A percentile compares a stretch with the other conserved stretches of the same genome.
phyloP scores from a whole-genome alignment of 2,329 filamentous ascomycete species.

The Fusarium drepaniforme region DNA sequence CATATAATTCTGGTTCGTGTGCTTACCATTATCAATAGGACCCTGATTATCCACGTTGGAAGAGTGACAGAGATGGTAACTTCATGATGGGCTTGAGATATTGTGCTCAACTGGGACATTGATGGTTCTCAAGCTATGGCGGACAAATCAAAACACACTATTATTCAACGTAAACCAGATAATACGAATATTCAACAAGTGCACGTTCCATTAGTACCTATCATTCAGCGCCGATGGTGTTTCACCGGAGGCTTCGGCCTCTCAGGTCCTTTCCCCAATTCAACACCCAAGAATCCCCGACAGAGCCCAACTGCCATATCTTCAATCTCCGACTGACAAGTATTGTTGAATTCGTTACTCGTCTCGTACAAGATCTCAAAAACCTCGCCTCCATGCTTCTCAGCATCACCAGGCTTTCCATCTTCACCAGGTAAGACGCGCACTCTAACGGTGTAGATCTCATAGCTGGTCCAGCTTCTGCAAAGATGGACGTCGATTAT shows the following conservation, averaged over 20 bases:
- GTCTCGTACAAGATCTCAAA: slow-evolving; percentile 17
- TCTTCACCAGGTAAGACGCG: not conserved
- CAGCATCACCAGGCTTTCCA: not conserved
- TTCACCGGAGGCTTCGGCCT: not conserved
- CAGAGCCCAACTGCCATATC: slow-evolving; percentile 10
- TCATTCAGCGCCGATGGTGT: not conserved
- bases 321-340: slow-evolving; percentile 6
- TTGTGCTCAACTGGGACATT: not conserved
- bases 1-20: accelerated
- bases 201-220: not conserved
- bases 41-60: slow-evolving; percentile 24
- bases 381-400: slow-evolving; percentile 23
- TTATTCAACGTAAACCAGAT: not conserved
- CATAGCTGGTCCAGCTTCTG: slow-evolving; percentile 22
- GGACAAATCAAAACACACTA: not conserved
- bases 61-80: not conserved
- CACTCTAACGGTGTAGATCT: slow-evolving; percentile 13
- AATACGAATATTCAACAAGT: not conserved
- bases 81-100: not conserved
- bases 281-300: not conserved
- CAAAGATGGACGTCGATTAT: slow-evolving; percentile 17
- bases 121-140: not conserved
- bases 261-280: not conserved
- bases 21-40: not conserved
- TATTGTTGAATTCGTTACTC: not conserved